Evolutionary conservation across 1,284 basidiomycete genomes (phyloP), one percentile per base, ranked within the genome.

Genomic region (Somion occarium): DNA sequence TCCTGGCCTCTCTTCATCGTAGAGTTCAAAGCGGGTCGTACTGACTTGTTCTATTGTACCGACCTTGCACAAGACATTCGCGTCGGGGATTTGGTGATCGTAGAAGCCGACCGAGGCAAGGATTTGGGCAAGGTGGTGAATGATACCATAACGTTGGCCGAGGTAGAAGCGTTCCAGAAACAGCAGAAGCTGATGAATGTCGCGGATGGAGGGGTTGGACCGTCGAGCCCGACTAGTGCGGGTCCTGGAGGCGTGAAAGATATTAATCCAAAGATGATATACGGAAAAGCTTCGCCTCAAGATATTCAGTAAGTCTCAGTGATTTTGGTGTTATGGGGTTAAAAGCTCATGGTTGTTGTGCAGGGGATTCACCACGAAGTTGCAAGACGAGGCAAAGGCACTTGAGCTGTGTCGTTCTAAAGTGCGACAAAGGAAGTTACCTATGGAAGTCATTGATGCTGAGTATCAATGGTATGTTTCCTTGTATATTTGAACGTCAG

Each of bases 381-480:
- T 84, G 53, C 86, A 90, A 62, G 96, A 99, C 66, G 96, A 99
- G 69, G 74, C 85, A 53, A 93, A 96, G 68, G 96, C 96, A 18
- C 73, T 99, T 52, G 85, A 91, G 63, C 74, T 98, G 53, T 97
- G 95, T 63, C 82, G 93, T 65, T 88, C 79, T 54, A 98, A 98
- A 68, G 94, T 97, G 13, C 76, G 83, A 46, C 91, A 93, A 69
- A 90, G 93, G 72, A 91, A 93, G 64, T 72, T 99, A 62, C 93
- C 94, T 15, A 99, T 99, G 96, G 91, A 95, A 69, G 93, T 99
- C 53, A 87, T 97, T 51, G 94, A 97, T 66, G 95, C 94, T 26
- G 96, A 98, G 72, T 98, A 96, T 74, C 96, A 99, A 68, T 98
- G 92, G 92, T 92, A 53, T 38, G 85, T 73, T n/a, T 3, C n/a